These are phyloP conservation scores for Ascochyta fabae DNA, from an alignment of 2,329 filamentous ascomycete species.

Conservation along the genomic window DNA sequence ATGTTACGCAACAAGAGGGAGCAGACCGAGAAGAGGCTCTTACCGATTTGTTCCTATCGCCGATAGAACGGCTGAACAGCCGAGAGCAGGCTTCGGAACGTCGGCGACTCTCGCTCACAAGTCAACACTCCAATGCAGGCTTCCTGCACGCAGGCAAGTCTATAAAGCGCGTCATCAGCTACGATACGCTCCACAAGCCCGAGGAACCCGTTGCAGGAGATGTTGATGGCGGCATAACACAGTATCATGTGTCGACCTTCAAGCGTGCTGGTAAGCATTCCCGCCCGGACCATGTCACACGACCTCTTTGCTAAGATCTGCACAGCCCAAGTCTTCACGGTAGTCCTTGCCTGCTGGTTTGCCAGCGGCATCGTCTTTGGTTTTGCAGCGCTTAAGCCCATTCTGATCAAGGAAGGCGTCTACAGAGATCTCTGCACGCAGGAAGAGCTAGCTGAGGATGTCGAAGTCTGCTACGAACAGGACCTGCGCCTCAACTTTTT, in stretches of 20 bases:
- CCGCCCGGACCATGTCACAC: slow-evolving; percentile 1
- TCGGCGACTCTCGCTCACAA: slow-evolving; percentile 41
- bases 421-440: slow-evolving; percentile 46
- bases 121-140: slow-evolving; percentile 29
- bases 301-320: slow-evolving; percentile 14
- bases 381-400: slow-evolving; percentile 50
- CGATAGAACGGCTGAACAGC: slow-evolving; percentile 41
- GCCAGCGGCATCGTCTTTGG: slow-evolving; percentile 52
- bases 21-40: slow-evolving; percentile 54
- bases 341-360: slow-evolving; percentile 48
- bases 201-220: slow-evolving; percentile 45
- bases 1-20: slow-evolving; percentile 59
- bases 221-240: slow-evolving; percentile 54
- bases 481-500: slow-evolving; percentile 49
- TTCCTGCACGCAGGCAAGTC: slow-evolving; percentile 36
- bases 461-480: slow-evolving; percentile 49
- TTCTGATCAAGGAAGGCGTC: slow-evolving; percentile 48
- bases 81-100: slow-evolving; percentile 38
- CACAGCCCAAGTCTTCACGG: slow-evolving; percentile 44
- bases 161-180: slow-evolving; percentile 53
- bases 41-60: slow-evolving; percentile 44
- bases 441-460: slow-evolving; percentile 41
- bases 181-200: slow-evolving; percentile 56
- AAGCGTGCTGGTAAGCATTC: slow-evolving; percentile 42
- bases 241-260: slow-evolving; percentile 56